Conservation (phyloP, 305 asterid species). For the Fraxinus dipetala region DNA sequence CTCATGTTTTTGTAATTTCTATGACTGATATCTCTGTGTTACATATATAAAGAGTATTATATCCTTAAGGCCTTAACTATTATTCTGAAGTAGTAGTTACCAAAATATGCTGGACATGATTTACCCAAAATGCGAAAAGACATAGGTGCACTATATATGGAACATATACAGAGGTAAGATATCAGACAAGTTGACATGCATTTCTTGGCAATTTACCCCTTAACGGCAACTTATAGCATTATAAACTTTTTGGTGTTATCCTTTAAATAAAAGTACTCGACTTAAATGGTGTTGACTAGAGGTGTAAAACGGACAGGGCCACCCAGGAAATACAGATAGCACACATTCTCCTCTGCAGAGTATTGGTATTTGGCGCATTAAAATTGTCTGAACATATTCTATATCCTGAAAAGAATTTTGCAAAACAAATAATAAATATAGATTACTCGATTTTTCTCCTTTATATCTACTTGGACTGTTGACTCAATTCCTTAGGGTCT, state of each 20-base stretch:
- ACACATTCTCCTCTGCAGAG: neutral
- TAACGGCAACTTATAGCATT: neutral
- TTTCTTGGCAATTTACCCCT: neutral
- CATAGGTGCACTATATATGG: neutral
- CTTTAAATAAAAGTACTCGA: neutral
- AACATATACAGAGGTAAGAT: neutral
- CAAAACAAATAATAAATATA: neutral
- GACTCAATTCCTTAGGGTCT: neutral
- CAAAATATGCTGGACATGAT: neutral
- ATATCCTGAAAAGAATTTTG: neutral
- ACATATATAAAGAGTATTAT: slow-evolving; percentile 12
- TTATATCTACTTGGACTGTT: neutral
- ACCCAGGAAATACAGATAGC: neutral
- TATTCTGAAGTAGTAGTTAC: neutral
- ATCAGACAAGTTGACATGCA: neutral
- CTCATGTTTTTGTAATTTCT: neutral
- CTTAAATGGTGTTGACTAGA: slow-evolving; percentile 6
- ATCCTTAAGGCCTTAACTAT: slow-evolving; percentile 4
- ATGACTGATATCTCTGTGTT: neutral
- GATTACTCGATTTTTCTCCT: neutral
- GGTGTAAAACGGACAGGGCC: neutral
- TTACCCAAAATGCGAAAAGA: neutral
- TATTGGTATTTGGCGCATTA: neutral
- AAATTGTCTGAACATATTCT: neutral
- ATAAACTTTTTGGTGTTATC: neutral